Evolutionary conservation across 1,284 basidiomycete genomes (phyloP).

Genomic region (Ganoderma lingzhi): DNA sequence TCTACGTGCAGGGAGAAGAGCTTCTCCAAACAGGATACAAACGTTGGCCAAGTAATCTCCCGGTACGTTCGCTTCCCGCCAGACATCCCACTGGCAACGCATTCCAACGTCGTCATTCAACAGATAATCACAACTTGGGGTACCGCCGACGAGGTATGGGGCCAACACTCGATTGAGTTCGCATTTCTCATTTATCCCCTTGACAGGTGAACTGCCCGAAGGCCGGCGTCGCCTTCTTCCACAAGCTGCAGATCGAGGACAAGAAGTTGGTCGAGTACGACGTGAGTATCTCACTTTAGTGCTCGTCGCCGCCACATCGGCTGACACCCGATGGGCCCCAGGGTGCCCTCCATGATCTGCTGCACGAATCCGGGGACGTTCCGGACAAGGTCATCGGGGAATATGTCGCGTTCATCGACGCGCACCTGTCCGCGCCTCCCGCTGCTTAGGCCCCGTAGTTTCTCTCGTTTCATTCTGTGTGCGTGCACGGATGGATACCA

Average conservation of each 20-base stretch:
- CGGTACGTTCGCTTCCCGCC: background rate
- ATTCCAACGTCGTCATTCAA: background rate
- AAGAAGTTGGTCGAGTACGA: constrained; percentile 58
- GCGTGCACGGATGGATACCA: too few species aligned
- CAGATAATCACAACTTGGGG: constrained; percentile 1
- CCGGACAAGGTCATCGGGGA: background rate
- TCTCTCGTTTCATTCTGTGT: background rate
- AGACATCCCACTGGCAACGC: background rate
- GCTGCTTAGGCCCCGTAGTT: background rate
- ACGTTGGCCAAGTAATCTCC: background rate
- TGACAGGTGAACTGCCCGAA: constrained; percentile 64
- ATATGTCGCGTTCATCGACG: background rate
- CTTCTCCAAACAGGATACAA: background rate
- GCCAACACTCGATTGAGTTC: background rate
- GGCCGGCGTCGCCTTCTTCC: constrained; percentile 68
- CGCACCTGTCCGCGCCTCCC: background rate
- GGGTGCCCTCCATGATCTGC: background rate
- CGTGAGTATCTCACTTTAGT: constrained; percentile 43
- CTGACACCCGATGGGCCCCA: background rate
- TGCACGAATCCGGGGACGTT: background rate
- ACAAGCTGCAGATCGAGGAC: constrained; percentile 63
- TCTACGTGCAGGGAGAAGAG: background rate
- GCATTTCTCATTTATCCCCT: background rate
- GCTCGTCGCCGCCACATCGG: background rate
- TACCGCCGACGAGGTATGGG: background rate